Conservation (phyloP, 75 land plant genomes). For the Isoetes taiwanensis region DNA sequence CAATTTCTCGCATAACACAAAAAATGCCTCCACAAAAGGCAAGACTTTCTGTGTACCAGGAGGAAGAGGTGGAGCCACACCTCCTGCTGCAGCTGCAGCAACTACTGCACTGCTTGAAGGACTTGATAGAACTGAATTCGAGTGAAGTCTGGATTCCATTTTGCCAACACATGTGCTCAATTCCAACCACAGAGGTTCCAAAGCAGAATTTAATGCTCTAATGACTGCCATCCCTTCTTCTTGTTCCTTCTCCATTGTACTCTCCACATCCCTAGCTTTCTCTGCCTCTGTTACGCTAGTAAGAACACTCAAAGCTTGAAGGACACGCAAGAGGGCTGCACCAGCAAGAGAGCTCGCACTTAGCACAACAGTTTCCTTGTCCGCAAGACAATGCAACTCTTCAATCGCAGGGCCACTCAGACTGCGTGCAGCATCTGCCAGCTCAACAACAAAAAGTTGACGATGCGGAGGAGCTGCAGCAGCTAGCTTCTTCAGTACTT, state of each 20-base stretch:
- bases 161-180: constrained; percentile 70
- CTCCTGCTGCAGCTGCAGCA: constrained; percentile 18
- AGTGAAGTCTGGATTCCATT: constrained; percentile 54
- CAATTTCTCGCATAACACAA: constrained; percentile 91
- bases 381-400: constrained; percentile 59
- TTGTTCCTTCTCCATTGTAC: constrained; percentile 40
- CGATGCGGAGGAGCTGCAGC: constrained; percentile 62
- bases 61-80: constrained; percentile 65
- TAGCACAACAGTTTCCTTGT: constrained; percentile 51
- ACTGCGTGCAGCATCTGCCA: constrained; percentile 60
- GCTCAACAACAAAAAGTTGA: constrained; percentile 63
- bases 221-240: constrained; percentile 28
- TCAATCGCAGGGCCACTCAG: constrained; percentile 55
- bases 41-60: constrained; percentile 83
- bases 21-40: constrained; percentile 94
- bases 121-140: constrained; percentile 27
- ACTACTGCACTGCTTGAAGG: constrained; percentile 18
- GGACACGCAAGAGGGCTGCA: constrained; percentile 74
- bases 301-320: constrained; percentile 82
- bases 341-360: constrained; percentile 58
- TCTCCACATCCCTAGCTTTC: constrained; percentile 25
- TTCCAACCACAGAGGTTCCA: constrained; percentile 84
- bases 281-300: constrained; percentile 33
- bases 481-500: constrained; percentile 75
- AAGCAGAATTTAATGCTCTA: constrained; percentile 47